phyloP scores from a whole-genome alignment of 345 rosid genomes.

The Eucalyptus grandis region DNA sequence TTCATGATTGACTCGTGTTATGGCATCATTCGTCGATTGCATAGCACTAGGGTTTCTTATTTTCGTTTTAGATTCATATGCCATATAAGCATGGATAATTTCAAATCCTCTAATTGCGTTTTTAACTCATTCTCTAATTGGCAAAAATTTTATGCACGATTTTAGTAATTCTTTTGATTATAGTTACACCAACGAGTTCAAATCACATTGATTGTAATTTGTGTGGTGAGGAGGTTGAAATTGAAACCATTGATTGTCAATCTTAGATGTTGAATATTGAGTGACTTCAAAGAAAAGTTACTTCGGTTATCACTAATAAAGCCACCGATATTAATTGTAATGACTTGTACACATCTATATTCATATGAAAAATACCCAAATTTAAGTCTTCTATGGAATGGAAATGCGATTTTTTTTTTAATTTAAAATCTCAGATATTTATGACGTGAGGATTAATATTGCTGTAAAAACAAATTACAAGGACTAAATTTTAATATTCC shows the following conservation, averaged over 20 bases:
- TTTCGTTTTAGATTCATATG: not conserved
- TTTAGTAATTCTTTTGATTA: not conserved
- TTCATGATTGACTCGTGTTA: not conserved
- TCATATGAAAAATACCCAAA: not conserved
- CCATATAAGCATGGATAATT: not conserved
- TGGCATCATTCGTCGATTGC: not conserved
- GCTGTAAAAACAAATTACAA: not conserved
- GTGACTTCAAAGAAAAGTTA: not conserved
- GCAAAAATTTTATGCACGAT: not conserved
- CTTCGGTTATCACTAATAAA: not conserved
- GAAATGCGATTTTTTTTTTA: not conserved
- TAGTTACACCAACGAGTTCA: not conserved
- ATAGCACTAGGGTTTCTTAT: not conserved
- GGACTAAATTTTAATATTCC: not conserved
- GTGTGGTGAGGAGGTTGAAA: not conserved
- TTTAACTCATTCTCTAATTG: not conserved
- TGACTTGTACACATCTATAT: not conserved
- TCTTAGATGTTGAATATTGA: not conserved
- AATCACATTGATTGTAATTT: not conserved
- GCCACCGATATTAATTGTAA: not conserved
- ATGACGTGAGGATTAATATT: not conserved
- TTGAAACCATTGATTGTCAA: not conserved
- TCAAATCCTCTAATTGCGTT: not conserved
- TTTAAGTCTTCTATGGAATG: not conserved
- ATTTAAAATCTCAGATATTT: not conserved